Evolutionary conservation across 164 flowering plant species (phyloP), one percentile per base, ranked within the genome.

Genomic region (Liriodendron chinense): DNA sequence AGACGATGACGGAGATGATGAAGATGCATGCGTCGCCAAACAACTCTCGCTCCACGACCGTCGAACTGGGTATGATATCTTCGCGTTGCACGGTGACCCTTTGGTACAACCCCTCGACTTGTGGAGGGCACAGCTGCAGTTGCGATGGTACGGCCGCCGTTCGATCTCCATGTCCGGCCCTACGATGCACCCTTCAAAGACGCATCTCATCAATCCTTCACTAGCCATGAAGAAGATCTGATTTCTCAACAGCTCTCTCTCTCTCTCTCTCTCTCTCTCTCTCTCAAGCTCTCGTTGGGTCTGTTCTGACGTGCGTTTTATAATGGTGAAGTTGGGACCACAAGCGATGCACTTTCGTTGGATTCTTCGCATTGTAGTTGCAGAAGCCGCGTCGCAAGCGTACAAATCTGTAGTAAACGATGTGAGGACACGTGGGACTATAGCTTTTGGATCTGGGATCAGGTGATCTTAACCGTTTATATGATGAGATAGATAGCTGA

Each of bases 91-190:
- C 1, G 47, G 53, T 25, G 43, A 14, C 12, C 26, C 47, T 16
- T 69, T 61, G 56, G 5, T 59, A 57, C 72, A 47, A 5, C 48
- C 69, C 68, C 76, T 77, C 26, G 70, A 20, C 72, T 83, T 83
- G 73, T 85, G 88, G 47, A 84, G 71, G 0, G 88, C 85, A 50
- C 88, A 84, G 67, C 80, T 49, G 68, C 88, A 84, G 56, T 86
- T 82, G 48, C 76, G 68, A 47, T 86, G 86, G 82, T 86, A 86
- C 8, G 86, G 88, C 71, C 85, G 77, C 48, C 79, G 67, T 70
- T 80, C 81, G 13, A 80, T 79, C 65, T 79, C 86, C 74, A 71
- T 66, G 69, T 83, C 85, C 0, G 28, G 26, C 71, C 53, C 47
- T 16, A 79, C 74, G 72, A 85, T 71, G 20, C 79, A 69, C 21